Evolutionary conservation across 2,329 filamentous ascomycete genomes (phyloP), one percentile per base, ranked within the genome.

Genomic region (Penicillium sp.): DNA sequence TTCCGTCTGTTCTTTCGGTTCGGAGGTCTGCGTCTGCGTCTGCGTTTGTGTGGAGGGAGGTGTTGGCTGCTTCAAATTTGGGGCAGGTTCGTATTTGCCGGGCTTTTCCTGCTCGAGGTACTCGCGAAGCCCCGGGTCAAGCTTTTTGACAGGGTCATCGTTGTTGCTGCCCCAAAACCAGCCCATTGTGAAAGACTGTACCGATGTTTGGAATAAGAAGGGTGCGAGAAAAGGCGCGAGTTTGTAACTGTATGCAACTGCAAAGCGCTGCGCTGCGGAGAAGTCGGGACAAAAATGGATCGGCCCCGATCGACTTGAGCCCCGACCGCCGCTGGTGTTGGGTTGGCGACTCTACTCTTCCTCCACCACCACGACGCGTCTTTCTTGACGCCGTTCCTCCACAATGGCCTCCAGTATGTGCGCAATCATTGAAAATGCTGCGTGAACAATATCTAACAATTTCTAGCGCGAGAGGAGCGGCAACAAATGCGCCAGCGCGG

Each of bases 71-170:
- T 72, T 53, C 52, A 57, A 49, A 50, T 61, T 61, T 32, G 60
- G 63, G 46, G 70, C 66, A 51, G 75, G 68, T 20, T 73, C 61
- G 77, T 88, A 87, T 75, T 89, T 89, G 63, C 87, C 78, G 26
- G 90, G 88, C 21, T 89, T 87, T 77, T 96, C 90, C 73, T 87
- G 86, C 68, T 91, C 81, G 66, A 96, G 85, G 72, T 92, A 96
- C 59, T 93, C 88, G 66, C 88, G 88, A 50, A 96, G 83, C 58
- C 87, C 86, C 32, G 90, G 89, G 67, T 96, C 91, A 63, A 97
- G 85, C 63, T 89, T 86, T 62, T 82, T 80, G 59, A 91, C 80
- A 20, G 89, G 86, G 67, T 90, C 84, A 56, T 85, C 80, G 62
- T 70, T 60, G 59, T 65, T 78, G 74, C 58, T 65, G 51, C 79